These are phyloP conservation scores for Angomonas ambiguus DNA, from an alignment of 208 protist genomes.

Conservation along the genomic window DNA sequence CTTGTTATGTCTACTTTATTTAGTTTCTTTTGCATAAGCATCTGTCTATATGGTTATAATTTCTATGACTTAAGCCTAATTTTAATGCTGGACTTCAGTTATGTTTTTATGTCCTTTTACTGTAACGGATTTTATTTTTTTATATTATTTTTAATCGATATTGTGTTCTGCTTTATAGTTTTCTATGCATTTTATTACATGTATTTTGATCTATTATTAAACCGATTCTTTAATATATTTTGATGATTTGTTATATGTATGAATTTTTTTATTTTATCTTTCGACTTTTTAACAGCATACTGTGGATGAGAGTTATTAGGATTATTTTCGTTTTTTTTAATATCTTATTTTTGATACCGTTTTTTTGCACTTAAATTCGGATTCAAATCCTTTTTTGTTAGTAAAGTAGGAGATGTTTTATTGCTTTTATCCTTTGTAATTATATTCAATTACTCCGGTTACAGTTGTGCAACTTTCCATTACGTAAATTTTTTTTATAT, in stretches of 20 bases:
- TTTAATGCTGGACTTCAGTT: conserved; percentile 63
- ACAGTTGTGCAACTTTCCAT: conserved; percentile 57
- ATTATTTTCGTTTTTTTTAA: conserved; percentile 84
- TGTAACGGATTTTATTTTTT: conserved; percentile 70
- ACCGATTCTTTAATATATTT: conserved; percentile 78
- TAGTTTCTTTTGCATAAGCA: conserved; percentile 57
- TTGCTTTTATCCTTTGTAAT: conserved; percentile 55
- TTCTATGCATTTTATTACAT: conserved; percentile 87
- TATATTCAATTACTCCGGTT: conserved; percentile 52
- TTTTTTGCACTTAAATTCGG: conserved; percentile 79
- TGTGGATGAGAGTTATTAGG: conserved; percentile 80
- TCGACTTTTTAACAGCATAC: conserved; percentile 79
- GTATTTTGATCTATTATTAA: conserved; percentile 76
- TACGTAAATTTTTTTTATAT: conserved; percentile 69
- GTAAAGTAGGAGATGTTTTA: conserved; percentile 75
- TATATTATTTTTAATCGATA: conserved; percentile 75
- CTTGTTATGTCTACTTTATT: conserved; percentile 46
- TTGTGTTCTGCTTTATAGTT: conserved; percentile 82
- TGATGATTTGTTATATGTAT: conserved; percentile 80
- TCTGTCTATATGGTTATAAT: conserved; percentile 73
- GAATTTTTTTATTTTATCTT: conserved; percentile 87
- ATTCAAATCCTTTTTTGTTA: conserved; percentile 86
- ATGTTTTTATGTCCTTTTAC: conserved; percentile 44
- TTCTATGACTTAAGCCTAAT: conserved; percentile 82
- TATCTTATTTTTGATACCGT: conserved; percentile 84